These are phyloP conservation scores for Calocera viscosa DNA, from an alignment of 768 basidiomycete genomes.

Conservation along the genomic window DNA sequence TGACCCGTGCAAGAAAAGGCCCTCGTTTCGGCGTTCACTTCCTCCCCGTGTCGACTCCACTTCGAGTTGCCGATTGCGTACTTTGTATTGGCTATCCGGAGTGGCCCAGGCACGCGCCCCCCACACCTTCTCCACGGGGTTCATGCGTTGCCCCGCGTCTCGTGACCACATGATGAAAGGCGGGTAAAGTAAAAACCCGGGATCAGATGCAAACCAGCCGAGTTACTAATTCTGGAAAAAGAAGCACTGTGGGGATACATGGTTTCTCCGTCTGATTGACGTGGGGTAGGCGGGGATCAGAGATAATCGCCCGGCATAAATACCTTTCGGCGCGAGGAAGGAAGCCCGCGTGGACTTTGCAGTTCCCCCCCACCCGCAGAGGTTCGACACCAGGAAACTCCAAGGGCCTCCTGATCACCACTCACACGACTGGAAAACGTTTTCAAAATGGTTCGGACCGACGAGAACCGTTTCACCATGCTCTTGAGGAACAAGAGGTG, in stretches of 20 bases:
- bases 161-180: background rate
- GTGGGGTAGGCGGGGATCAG: background rate
- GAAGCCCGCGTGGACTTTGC: background rate
- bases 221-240: background rate
- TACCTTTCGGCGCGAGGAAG: background rate
- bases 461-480: background rate
- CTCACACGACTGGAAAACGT: background rate
- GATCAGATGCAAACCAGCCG: background rate
- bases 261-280: background rate
- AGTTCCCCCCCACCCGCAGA: background rate
- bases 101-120: background rate
- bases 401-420: background rate
- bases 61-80: background rate
- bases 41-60: background rate
- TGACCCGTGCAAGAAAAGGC: background rate
- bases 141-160: background rate
- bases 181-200: background rate
- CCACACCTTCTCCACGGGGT: background rate
- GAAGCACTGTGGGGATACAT: background rate
- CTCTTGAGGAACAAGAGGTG: constrained; percentile 7
- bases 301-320: background rate
- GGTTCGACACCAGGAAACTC: background rate
- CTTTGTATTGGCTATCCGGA: no score
- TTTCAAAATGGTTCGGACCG: background rate
- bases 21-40: background rate